Percentiles rank a stretch among this genome's conserved stretches.
Conservation (phyloP, 1,139 yeast genomes). For the Nakaseomyces nivariensis region DNA sequence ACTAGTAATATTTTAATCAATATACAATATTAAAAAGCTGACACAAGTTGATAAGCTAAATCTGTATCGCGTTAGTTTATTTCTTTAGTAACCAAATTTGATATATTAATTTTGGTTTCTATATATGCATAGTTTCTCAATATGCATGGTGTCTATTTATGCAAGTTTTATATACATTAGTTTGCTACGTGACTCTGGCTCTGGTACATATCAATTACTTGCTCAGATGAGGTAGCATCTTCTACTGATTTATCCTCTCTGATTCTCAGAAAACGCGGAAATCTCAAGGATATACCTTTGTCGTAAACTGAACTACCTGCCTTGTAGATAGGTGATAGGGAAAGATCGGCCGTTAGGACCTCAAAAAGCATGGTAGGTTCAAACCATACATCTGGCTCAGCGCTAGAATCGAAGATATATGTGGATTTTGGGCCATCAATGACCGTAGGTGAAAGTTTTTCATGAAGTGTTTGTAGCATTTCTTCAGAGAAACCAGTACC, state of each 20-base stretch:
- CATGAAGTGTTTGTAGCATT: conserved; percentile 50
- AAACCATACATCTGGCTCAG: conserved; percentile 91
- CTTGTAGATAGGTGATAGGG: conserved; percentile 84
- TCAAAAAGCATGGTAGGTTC: conserved; percentile 85
- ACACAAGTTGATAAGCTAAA: too few relatives aligned
- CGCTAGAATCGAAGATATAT: conserved; percentile 59
- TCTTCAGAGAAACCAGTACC: conserved; percentile 97
- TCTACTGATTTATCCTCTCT: conserved; percentile 84
- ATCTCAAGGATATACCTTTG: conserved; percentile 82
- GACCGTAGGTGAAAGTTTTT: conserved; percentile 59
- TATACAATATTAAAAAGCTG: neutral
- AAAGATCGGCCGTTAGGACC: conserved; percentile 87
- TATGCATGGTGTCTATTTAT: too few relatives aligned
- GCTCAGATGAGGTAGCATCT: conserved; percentile 84
- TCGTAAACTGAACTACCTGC: conserved; percentile 75
- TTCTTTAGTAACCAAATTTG: too few relatives aligned
- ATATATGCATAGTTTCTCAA: too few relatives aligned
- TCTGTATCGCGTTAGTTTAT: too few relatives aligned
- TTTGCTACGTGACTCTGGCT: conserved; percentile 44
- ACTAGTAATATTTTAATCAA: neutral
- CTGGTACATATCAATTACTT: conserved; percentile 82
- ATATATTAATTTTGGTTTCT: too few relatives aligned
- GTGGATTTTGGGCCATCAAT: conserved; percentile 59
- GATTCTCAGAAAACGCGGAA: conserved; percentile 77
- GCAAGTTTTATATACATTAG: neutral